Percentiles rank a stretch among this genome's conserved stretches.
Evolutionary conservation across 169 alveolate species (phyloP).

Genomic region (Cryptosporidium tyzzeri): DNA sequence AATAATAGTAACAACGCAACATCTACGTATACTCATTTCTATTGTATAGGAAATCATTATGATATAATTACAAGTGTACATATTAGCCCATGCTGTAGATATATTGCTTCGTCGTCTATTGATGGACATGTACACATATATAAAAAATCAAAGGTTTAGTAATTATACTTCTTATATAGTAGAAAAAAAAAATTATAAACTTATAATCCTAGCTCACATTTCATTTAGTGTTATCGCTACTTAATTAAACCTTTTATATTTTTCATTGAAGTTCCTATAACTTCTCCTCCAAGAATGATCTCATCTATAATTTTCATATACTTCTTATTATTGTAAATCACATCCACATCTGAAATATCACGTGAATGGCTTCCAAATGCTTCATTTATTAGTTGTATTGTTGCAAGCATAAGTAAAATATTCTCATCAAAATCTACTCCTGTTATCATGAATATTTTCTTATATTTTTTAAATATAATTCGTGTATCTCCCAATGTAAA

Average conservation of each 20-base stretch:
- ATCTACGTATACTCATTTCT: conserved; percentile 19
- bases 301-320: conserved; percentile 44
- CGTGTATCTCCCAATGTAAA: conserved; percentile 32
- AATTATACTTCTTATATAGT: too few relatives aligned
- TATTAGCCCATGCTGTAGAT: conserved; percentile 46
- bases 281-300: conserved; percentile 67
- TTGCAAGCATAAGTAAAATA: conserved; percentile 10
- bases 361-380: conserved; percentile 44
- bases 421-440: conserved; percentile 66
- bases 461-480: conserved; percentile 34
- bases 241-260: conserved; percentile 4
- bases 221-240: neutral
- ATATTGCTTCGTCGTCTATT: conserved; percentile 51
- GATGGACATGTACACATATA: conserved; percentile 59
- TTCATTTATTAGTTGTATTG: conserved; percentile 50
- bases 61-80: conserved; percentile 43
- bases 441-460: conserved; percentile 29
- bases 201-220: neutral
- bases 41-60: conserved; percentile 35
- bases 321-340: conserved; percentile 41
- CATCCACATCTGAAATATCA: conserved; percentile 54
- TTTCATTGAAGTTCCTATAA: conserved; percentile 49
- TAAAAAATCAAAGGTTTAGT: neutral
- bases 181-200: neutral
- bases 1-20: neutral